Evolutionary conservation across 2,329 filamentous ascomycete species (phyloP).

Genomic region (Neonectria faginata): DNA sequence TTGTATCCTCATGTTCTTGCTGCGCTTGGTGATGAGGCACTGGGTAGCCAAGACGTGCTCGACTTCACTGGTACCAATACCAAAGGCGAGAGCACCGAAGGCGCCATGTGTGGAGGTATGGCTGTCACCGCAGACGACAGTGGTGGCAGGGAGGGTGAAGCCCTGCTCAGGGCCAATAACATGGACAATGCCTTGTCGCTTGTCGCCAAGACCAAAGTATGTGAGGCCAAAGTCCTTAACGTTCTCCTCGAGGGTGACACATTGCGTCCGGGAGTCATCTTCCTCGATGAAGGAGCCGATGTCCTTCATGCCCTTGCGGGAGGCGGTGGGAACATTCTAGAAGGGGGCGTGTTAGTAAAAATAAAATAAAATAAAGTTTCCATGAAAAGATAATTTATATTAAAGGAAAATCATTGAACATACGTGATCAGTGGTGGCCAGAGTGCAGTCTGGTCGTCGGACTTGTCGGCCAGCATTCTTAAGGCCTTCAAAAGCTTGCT

Average conservation of each 20-base stretch:
- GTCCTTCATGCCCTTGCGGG: slow-evolving; percentile 92
- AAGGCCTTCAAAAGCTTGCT: slow-evolving; percentile 98
- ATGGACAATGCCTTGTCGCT: slow-evolving; percentile 97
- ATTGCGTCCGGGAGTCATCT: slow-evolving; percentile 92
- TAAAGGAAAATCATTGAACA: slow-evolving; percentile 49
- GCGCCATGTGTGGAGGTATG: slow-evolving; percentile 98
- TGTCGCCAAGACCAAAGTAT: slow-evolving; percentile 96
- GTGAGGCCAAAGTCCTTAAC: slow-evolving; percentile 96
- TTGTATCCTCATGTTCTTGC: slow-evolving; percentile 98
- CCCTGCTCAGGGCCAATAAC: slow-evolving; percentile 98
- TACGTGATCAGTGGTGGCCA: slow-evolving; percentile 97
- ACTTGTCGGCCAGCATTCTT: slow-evolving; percentile 89
- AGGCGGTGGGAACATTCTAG: slow-evolving; percentile 92
- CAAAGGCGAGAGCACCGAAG: slow-evolving; percentile 93
- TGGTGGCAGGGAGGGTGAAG: slow-evolving; percentile 96
- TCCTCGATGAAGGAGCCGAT: slow-evolving; percentile 95
- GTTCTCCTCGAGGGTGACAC: slow-evolving; percentile 95
- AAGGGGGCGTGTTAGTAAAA: slow-evolving; percentile 30
- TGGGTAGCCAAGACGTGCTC: slow-evolving; percentile 98
- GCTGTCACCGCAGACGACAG: slow-evolving; percentile 96
- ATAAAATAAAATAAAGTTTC: not conserved
- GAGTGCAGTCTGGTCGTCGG: slow-evolving; percentile 93
- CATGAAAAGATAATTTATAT: not conserved
- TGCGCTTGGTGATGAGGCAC: slow-evolving; percentile 91
- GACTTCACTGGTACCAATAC: slow-evolving; percentile 97